Evolutionary conservation across 1,284 basidiomycete genomes (phyloP).

Genomic region (Meripilus lineatus): DNA sequence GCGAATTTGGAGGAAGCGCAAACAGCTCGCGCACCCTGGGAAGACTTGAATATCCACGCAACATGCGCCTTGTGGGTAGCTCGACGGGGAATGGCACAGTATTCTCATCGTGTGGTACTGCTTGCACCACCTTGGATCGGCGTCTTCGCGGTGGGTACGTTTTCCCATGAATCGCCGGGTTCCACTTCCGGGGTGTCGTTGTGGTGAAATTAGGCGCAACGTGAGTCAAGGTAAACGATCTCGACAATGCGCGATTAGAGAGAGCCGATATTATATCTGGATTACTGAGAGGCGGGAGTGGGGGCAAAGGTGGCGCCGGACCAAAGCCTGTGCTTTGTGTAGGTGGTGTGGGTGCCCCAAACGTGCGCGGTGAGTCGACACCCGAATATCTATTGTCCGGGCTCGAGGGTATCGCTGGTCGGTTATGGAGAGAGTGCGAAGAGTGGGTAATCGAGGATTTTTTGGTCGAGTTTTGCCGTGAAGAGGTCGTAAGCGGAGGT

Average conservation of each 20-base stretch:
- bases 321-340: neutral
- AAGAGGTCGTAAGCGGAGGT: constrained; percentile 13
- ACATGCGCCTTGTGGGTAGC: constrained; percentile 10
- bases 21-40: constrained; percentile 23
- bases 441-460: constrained; percentile 18
- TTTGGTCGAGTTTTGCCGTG: constrained; percentile 13
- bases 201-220: constrained; percentile 5
- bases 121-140: constrained; percentile 11
- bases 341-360: constrained; percentile 8
- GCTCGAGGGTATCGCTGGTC: constrained; percentile 12
- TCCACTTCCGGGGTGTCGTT: constrained; percentile 4
- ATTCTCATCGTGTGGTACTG: constrained; percentile 7
- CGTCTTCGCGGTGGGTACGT: constrained; percentile 20
- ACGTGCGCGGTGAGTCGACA: constrained; percentile 16
- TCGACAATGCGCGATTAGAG: too few relatives aligned
- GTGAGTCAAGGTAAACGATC: too few relatives aligned
- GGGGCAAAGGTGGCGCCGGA: neutral
- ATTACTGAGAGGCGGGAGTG: constrained; percentile 1
- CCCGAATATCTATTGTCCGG: constrained; percentile 16
- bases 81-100: constrained; percentile 8
- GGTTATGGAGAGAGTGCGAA: constrained; percentile 14
- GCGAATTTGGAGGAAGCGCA: neutral
- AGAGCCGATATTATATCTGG: constrained; percentile 1
- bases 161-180: constrained; percentile 10
- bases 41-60: constrained; percentile 23